Evolutionary conservation across 1,284 basidiomycete species (phyloP), one percentile per base, ranked within the genome.

Genomic region (Microbotryum silenes-acaulis): DNA sequence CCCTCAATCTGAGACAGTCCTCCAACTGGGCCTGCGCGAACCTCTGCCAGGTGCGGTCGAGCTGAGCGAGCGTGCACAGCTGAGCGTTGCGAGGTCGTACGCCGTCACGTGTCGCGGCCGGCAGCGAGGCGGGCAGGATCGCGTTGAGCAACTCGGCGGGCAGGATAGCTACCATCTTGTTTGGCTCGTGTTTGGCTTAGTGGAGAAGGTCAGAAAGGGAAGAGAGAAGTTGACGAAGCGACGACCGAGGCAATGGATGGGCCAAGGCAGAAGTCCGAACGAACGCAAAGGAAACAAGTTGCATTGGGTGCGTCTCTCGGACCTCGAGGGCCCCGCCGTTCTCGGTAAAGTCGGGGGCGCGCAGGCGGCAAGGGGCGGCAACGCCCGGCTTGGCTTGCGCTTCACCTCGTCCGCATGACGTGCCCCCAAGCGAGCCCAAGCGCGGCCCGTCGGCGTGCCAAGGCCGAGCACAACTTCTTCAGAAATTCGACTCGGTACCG

Each of bases 91-190:
- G 23, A 18, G n/a, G 27, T 1, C n/a, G 21, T 33, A 53, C n/a
- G 51, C 33, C 33, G n/a, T 14, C 27, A 29, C 51, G n/a, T n/a
- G 51, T 53, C 20, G 51, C 25, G 10, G 23, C 51, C n/a, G 25
- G 27, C n/a, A 53, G n/a, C 20, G 21, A 53, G n/a, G 51, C 51
- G 4, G 51, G 51, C 12, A 53, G 25, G 27, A 53, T 53, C 51
- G n/a, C 9, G 51, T 53, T 53, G 51, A 53, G 51, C 51, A 53
- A 33, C 25, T 53, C 51, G 31, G 51, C 21, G n/a, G 51, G 29
- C 31, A 53, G 51, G 6, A 33, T 16, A 27, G 51, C 25, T 10
- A 33, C 25, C 51, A 53, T 53, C n/a, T 27, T 53, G 27, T 33
- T n/a, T 12, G 33, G 21, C 14, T 23, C 7, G 31, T 8, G 10